Conservation (phyloP, 495 filamentous ascomycete species). For the Trichoderma orchidacearum region DNA sequence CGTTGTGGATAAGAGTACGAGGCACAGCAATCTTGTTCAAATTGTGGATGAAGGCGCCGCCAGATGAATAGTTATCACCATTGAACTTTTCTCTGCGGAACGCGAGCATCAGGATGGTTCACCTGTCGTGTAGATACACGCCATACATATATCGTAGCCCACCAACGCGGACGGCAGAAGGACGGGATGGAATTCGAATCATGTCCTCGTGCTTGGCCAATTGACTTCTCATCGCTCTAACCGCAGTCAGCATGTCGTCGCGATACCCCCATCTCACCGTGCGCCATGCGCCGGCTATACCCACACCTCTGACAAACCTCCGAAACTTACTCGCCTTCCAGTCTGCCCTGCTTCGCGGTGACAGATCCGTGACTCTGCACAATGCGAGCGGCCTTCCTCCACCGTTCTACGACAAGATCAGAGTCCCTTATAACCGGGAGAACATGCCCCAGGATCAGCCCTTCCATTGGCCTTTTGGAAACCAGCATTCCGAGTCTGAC, state of each 20-base stretch:
- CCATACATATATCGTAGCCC: background rate
- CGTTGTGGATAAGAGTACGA: too few relatives aligned
- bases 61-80: too few relatives aligned
- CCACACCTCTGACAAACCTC: background rate
- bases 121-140: too few relatives aligned
- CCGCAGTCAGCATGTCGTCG: background rate
- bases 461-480: background rate
- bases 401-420: background rate
- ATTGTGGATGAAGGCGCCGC: too few relatives aligned
- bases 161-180: background rate
- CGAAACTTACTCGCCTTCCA: background rate
- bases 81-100: too few relatives aligned
- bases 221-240: background rate
- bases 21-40: too few relatives aligned
- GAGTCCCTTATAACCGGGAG: background rate
- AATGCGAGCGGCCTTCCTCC: background rate
- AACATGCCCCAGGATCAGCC: background rate
- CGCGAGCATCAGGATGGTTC: too few relatives aligned
- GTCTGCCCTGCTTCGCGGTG: background rate
- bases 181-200: background rate
- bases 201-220: background rate
- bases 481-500: background rate
- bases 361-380: background rate
- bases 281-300: background rate
- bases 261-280: background rate